phyloP scores from a whole-genome alignment of 306 rosid genomes.

The Begonia masoniana region DNA sequence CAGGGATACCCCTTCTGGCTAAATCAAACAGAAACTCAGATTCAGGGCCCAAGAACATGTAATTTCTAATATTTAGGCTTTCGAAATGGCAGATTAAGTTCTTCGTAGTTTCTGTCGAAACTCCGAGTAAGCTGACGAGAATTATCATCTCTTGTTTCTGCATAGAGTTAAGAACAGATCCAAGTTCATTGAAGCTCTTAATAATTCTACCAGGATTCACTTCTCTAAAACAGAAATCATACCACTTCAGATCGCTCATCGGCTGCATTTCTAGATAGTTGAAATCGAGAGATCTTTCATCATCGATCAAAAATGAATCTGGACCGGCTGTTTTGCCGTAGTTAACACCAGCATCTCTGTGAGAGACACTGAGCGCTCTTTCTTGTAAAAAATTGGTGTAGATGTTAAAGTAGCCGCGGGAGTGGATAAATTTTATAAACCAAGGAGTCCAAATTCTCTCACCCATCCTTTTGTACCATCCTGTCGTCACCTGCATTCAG shows the following conservation, averaged over 20 bases:
- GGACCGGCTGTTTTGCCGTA: slow-evolving; percentile 96
- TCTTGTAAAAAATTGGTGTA: slow-evolving; percentile 64
- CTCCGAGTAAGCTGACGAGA: slow-evolving; percentile 48
- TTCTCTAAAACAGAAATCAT: slow-evolving; percentile 91
- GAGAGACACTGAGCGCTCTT: slow-evolving; percentile 83
- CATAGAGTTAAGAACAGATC: slow-evolving; percentile 36
- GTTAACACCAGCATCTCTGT: slow-evolving; percentile 93
- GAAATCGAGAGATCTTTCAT: slow-evolving; percentile 43
- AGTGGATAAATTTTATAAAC: slow-evolving; percentile 86
- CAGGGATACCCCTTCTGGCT: slow-evolving; percentile 74
- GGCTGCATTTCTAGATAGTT: slow-evolving; percentile 57
- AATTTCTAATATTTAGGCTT: slow-evolving; percentile 52
- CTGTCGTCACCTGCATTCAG: slow-evolving; percentile 65
- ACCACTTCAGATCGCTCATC: slow-evolving; percentile 62
- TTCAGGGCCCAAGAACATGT: slow-evolving; percentile 45
- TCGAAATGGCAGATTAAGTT: slow-evolving; percentile 81
- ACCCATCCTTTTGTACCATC: slow-evolving; percentile 87
- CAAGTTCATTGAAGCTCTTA: slow-evolving; percentile 49
- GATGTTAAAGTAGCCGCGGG: slow-evolving; percentile 68
- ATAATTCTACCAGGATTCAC: slow-evolving; percentile 43
- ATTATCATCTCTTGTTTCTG: slow-evolving; percentile 29
- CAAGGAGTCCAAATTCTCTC: slow-evolving; percentile 99
- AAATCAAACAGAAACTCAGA: slow-evolving; percentile 56
- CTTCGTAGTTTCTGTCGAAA: slow-evolving; percentile 29
- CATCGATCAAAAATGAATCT: slow-evolving; percentile 59